Percentiles rank a stretch among this genome's conserved stretches.
phyloP scores from a whole-genome alignment of 768 basidiomycete species.

The Phanerochaete sordida region DNA sequence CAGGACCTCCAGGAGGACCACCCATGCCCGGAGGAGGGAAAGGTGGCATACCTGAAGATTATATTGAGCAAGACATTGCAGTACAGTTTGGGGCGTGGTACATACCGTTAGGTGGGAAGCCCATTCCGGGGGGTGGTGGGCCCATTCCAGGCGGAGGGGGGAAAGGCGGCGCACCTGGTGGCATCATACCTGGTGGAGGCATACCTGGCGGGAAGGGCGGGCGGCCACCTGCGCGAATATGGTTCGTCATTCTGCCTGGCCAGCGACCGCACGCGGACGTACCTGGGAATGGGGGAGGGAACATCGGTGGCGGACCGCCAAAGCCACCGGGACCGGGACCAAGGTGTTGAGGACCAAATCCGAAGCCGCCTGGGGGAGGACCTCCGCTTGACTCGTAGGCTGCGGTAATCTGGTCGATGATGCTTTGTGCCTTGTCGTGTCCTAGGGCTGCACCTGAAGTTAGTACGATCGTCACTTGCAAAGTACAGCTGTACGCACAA shows the following conservation, averaged over 20 bases:
- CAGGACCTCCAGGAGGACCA: constrained; percentile 10
- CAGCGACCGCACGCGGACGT: not conserved
- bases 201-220: constrained; percentile 71
- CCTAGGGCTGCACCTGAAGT: constrained; percentile 56
- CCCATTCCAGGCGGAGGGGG: constrained; percentile 46
- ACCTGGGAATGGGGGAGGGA: constrained; percentile 43
- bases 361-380: constrained; percentile 85
- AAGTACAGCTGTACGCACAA: constrained; percentile 46
- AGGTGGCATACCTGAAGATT: constrained; percentile 34
- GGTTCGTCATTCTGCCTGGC: not conserved
- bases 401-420: constrained; percentile 97
- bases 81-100: constrained; percentile 1
- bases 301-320: constrained; percentile 47
- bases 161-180: constrained; percentile 69
- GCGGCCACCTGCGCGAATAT: constrained; percentile 33
- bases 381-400: constrained; percentile 86
- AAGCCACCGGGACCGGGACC: constrained; percentile 35
- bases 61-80: constrained; percentile 9
- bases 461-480: not conserved
- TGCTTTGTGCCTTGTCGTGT: constrained; percentile 96
- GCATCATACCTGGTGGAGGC: constrained; percentile 47
- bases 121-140: constrained; percentile 20
- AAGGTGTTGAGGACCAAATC: constrained; percentile 80
- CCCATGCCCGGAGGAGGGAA: constrained; percentile 36
- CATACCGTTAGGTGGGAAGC: constrained; percentile 21